These are phyloP conservation scores for Penicillium pancosmium DNA, from an alignment of 495 filamentous ascomycete species.

Conservation along the genomic window DNA sequence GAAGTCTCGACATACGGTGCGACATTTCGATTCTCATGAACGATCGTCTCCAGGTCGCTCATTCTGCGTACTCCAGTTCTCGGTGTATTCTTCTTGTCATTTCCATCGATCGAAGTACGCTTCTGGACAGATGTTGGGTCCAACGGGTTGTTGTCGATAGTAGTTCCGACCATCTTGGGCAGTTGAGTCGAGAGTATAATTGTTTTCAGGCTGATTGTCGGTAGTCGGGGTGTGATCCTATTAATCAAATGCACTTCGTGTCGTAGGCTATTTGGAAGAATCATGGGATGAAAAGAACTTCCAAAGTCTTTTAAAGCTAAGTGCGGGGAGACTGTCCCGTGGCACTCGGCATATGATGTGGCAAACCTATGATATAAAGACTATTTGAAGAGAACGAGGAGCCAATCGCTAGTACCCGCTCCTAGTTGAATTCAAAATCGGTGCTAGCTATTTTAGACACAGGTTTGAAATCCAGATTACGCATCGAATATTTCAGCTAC, in stretches of 20 bases:
- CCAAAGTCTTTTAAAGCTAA: background rate
- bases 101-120: conserved; percentile 14
- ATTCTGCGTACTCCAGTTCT: conserved; percentile 7
- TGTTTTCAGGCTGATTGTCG: background rate
- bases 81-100: background rate
- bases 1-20: conserved; percentile 25
- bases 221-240: background rate
- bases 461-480: background rate
- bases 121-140: conserved; percentile 22
- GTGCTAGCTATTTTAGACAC: background rate
- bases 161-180: conserved; percentile 24
- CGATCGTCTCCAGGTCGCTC: conserved; percentile 18
- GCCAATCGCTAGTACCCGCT: background rate
- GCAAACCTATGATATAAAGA: conserved; percentile 33
- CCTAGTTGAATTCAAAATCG: background rate
- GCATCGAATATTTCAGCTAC: background rate
- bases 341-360: conserved; percentile 14
- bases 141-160: conserved; percentile 22
- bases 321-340: conserved; percentile 20
- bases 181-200: background rate
- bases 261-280: background rate
- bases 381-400: conserved; percentile 2
- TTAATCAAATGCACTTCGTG: background rate
- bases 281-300: background rate
- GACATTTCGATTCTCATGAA: conserved; percentile 19